Conservation (phyloP, 306 rosid species). For the Hippophae rhamnoides region DNA sequence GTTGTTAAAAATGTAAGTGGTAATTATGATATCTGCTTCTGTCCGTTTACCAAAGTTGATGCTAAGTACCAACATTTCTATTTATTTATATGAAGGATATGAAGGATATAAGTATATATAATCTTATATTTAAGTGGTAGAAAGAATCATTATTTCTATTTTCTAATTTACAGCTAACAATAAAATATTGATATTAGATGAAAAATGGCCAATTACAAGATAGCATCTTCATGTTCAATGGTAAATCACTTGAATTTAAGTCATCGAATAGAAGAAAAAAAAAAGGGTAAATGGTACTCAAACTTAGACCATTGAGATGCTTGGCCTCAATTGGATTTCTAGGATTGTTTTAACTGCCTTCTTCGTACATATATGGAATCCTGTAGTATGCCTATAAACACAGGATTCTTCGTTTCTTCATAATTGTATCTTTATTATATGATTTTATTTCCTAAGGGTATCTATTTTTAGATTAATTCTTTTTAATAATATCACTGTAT, state of each 20-base stretch:
- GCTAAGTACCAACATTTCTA: neutral
- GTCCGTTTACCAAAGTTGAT: neutral
- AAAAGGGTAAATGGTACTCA: neutral
- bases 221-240: neutral
- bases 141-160: too few species aligned
- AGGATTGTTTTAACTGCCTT: neutral
- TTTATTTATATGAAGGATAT: neutral
- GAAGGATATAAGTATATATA: too few species aligned
- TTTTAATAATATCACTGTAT: slow-evolving; percentile 8
- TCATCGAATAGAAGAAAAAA: neutral
- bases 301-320: neutral
- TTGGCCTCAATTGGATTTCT: neutral
- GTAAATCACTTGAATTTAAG: neutral
- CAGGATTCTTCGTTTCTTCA: neutral
- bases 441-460: slow-evolving; percentile 2
- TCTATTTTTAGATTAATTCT: neutral
- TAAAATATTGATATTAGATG: too few species aligned
- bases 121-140: too few species aligned
- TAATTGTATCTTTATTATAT: neutral
- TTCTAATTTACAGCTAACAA: too few species aligned
- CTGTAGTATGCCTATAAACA: neutral
- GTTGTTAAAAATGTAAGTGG: slow-evolving; percentile 69
- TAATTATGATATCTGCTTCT: slow-evolving; percentile 9
- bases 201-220: neutral
- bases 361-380: neutral